phyloP scores from a whole-genome alignment of 2,329 filamentous ascomycete species.

The Clonostachys solani region DNA sequence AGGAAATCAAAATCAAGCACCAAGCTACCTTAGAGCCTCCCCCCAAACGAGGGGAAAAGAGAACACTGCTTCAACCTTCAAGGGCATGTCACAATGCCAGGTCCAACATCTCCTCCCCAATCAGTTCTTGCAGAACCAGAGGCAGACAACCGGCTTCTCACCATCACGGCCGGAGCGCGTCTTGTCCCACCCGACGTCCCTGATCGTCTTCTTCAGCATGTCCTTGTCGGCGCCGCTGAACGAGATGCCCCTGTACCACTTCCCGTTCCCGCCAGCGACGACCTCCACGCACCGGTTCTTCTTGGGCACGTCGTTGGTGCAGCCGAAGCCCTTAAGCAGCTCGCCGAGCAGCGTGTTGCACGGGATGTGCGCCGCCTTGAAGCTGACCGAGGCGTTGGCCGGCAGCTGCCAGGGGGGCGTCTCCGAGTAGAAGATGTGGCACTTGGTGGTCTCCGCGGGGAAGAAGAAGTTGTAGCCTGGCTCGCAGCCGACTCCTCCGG shows the following conservation, averaged over 20 bases:
- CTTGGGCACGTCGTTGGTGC: constrained; percentile 39
- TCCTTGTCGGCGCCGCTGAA: constrained; percentile 45
- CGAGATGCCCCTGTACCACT: constrained; percentile 53
- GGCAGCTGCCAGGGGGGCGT: constrained; percentile 49
- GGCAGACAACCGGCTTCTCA: constrained; percentile 51
- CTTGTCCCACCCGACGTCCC: constrained; percentile 55
- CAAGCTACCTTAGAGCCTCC: too few relatives aligned
- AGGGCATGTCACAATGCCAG: too few relatives aligned
- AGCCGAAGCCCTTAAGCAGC: constrained; percentile 55
- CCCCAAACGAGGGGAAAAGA: too few relatives aligned
- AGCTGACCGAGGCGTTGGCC: constrained; percentile 32
- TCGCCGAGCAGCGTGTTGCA: constrained; percentile 47
- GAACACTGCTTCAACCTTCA: too few relatives aligned
- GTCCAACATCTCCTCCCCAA: neutral
- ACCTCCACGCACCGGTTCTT: constrained; percentile 57
- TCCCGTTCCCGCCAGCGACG: constrained; percentile 47
- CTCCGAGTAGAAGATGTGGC: constrained; percentile 51
- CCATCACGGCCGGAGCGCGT: constrained; percentile 39
- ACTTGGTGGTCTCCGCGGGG: constrained; percentile 50
- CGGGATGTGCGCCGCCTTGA: constrained; percentile 48
- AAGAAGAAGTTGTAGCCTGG: constrained; percentile 63
- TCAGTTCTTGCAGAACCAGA: constrained; percentile 54
- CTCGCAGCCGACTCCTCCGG: constrained; percentile 53
- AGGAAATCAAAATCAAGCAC: too few relatives aligned
- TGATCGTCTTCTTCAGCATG: constrained; percentile 42